phyloP scores from a whole-genome alignment of 169 alveolate species.

The Hepatocystis sp. region DNA sequence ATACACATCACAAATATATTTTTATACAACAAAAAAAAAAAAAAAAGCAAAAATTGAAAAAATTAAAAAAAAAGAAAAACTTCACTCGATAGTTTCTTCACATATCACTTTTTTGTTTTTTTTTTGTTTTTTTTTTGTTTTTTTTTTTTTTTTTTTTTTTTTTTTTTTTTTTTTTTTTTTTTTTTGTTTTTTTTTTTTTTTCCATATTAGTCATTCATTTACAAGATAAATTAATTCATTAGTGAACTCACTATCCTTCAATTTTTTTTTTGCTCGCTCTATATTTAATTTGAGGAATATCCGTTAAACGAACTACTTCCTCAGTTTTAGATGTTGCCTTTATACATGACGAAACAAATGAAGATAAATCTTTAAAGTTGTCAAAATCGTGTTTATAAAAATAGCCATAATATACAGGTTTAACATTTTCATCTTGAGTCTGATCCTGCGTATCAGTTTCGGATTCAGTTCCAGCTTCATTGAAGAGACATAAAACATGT shows the following conservation, averaged over 20 bases:
- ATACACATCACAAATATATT: neutral
- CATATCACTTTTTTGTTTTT: neutral
- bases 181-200: too few species aligned
- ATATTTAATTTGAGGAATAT: slow-evolving; percentile 56
- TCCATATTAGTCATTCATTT: too few species aligned
- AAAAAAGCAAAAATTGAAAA: neutral
- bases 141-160: too few species aligned
- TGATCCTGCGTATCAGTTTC: too few species aligned
- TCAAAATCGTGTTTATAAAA: slow-evolving; percentile 71
- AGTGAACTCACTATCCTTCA: too few species aligned
- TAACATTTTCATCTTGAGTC: too few species aligned
- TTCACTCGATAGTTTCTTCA: too few species aligned
- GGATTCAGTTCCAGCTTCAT: neutral
- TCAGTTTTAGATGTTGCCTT: slow-evolving; percentile 23
- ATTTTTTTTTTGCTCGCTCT: too few species aligned
- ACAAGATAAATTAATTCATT: too few species aligned
- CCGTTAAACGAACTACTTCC: slow-evolving; percentile 9
- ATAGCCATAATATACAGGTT: slow-evolving; percentile 51
- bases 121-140: slow-evolving; percentile 12
- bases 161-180: too few species aligned
- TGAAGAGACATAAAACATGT: slow-evolving; percentile 70
- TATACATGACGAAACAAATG: slow-evolving; percentile 33
- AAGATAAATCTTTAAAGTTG: slow-evolving; percentile 30
- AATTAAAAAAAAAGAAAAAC: neutral
- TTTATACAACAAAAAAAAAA: slow-evolving; percentile 10